Evolutionary conservation across 2,329 filamentous ascomycete species (phyloP), one percentile per base, ranked within the genome.

Genomic region (Lomentospora prolificans): DNA sequence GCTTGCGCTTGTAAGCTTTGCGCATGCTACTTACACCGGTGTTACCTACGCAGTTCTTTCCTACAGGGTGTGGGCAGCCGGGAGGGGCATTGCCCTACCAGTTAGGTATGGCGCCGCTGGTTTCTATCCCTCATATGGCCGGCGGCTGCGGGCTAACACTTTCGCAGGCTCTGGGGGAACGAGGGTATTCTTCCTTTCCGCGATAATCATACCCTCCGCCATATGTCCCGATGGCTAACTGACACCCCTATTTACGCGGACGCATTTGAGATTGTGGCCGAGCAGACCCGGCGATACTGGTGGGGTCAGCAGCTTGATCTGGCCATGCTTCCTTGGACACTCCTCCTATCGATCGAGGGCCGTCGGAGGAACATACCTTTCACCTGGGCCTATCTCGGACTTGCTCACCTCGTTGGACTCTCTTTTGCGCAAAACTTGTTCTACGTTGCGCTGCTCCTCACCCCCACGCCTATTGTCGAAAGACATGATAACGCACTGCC

Each of bases 371-470:
- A 75, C 17, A 77, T 86, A 9, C 74, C 78, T 0, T 68, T 75
- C 53, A 67, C 80, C 1, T 76, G 78, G 65, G 75, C 78, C 2
- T 85, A 84, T 60, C 72, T 84, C 57, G 65, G 75, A 12, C 67
- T 86, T n/a, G 76, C 77, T 14, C 80, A 85, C 55, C 69, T 82
- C 4, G 75, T 84, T 55, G 80, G 75, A 56, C 67, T 86, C 9
- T 82, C 80, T 0, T 84, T 80, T 61, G 79, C 81, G 2, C 77
- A 82, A 65, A 85, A 82, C 60, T 67, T 86, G 28, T 86, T 86
- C 69, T 83, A 80, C 62, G 63, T 84, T 8, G 75, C 78, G 6
- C 68, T 85, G 27, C 68, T 84, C 8, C 72, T 83, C 25, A 81
- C 77, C 0, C 80, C 80, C 1, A 64, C 76, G 4, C 76, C 79